phyloP scores from a whole-genome alignment of 1,284 basidiomycete genomes.

The Malassezia caprae region DNA sequence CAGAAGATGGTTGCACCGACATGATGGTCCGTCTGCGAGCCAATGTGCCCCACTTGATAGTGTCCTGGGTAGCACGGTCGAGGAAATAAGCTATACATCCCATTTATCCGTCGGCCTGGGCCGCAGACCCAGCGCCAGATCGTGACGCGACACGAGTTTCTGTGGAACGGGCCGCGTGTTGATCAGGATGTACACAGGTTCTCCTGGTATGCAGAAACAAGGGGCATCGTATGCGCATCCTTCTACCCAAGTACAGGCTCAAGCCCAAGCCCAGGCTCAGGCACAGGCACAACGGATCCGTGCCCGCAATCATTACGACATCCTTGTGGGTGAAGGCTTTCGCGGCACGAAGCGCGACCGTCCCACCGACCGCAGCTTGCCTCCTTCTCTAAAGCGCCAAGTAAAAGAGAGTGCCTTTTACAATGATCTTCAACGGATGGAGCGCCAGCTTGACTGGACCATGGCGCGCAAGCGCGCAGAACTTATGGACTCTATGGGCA shows the following conservation, averaged over 20 bases:
- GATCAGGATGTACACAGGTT: not conserved
- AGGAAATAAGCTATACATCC: not conserved
- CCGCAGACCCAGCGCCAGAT: not conserved
- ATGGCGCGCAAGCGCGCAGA: constrained; percentile 81
- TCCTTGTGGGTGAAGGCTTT: constrained; percentile 33
- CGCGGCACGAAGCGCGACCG: constrained; percentile 59
- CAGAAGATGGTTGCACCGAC: not conserved
- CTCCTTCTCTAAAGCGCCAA: constrained; percentile 59
- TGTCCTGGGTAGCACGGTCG: not conserved
- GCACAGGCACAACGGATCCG: constrained; percentile 31
- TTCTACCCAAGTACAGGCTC: not conserved
- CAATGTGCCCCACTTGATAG: not conserved
- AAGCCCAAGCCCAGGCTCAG: constrained; percentile 23
- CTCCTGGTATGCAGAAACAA: not conserved
- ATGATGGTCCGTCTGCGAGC: not conserved
- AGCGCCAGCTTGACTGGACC: constrained; percentile 88
- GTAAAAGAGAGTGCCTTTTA: constrained; percentile 61
- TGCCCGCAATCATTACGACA: constrained; percentile 23
- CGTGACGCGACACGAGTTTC: not conserved
- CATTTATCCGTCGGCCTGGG: not conserved
- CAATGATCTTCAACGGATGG: constrained; percentile 71
- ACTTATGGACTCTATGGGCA: constrained; percentile 47
- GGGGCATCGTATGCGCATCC: constrained; percentile 4
- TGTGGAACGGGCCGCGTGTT: not conserved
- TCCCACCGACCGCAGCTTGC: constrained; percentile 67